Base-by-base conservation (phyloP, 176 grass and related monocot species). In the Bothriochloa decipiens region DNA sequence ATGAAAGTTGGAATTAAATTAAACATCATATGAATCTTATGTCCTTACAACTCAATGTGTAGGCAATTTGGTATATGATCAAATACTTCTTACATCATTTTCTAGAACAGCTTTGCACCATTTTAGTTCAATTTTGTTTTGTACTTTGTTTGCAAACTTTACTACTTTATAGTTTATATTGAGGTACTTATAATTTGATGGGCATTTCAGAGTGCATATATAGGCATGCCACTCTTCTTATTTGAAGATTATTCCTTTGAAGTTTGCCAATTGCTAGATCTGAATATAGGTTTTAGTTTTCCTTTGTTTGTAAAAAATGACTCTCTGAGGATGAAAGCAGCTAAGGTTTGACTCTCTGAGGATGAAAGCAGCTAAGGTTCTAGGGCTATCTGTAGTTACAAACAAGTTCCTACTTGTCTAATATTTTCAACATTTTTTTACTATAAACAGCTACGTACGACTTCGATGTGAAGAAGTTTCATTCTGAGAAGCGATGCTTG, bases 401-500 rank as follows among this genome's bases (percentile, higher is more conserved):
- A 35, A 57, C 53, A 57, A 9, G 37, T 70, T 60, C 26, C 12
- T 68, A 9, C 13, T 65, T 86, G 8, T 46, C 79, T 82, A 27
- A 87, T 47, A 29, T 2, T 37, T 5, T 36, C 20, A 58, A 23
- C 5, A 6, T 27, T 41, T 20, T 20, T 57, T 68, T 82, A 16
- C 45, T 35, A 7, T n/a, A n/a, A 3, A 40, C 63, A 82, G 72
- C 72, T 63, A 70, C 39, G 20, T 49, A 82, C 64, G 9, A 15
- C 10, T 87, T 82, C 7, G 18, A 63, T 35, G 28, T 63, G 50
- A 77, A 87, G 72, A 32, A 58, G 1, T 9, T 1, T 0, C 3
- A 68, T 11, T 87, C 70, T 1, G 20, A 81, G 28, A 66, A 23
- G 3, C 7, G 12, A 43, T 75, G 77, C 45, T n/a, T 87, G 70